A percentile compares a stretch with the other conserved stretches of the same genome.
These are phyloP conservation scores for Arthromyces matolae DNA, from an alignment of 768 basidiomycete genomes.

Conservation along the genomic window DNA sequence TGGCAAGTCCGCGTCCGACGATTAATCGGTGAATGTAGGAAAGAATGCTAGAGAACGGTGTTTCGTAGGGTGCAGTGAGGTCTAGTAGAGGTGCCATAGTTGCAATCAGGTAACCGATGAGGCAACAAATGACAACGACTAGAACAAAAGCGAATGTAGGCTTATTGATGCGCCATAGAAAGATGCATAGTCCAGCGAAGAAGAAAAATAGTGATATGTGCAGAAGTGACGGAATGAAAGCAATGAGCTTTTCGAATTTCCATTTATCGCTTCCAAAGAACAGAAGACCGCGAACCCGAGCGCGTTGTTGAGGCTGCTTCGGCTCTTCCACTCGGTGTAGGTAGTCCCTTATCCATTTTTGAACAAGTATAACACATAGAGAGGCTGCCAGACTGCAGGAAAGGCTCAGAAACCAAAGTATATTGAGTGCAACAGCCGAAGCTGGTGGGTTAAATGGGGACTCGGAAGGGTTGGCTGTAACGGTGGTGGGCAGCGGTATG, in stretches of 20 bases:
- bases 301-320: neutral
- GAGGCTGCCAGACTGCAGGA: constrained; percentile 22
- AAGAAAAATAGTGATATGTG: constrained; percentile 6
- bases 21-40: neutral
- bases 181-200: constrained; percentile 1
- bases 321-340: neutral
- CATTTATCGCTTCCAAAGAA: neutral
- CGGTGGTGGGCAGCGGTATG: neutral
- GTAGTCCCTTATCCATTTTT: constrained; percentile 5
- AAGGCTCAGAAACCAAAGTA: constrained; percentile 29
- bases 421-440: constrained; percentile 23
- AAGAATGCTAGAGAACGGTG: neutral
- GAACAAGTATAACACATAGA: constrained; percentile 21
- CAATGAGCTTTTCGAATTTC: neutral
- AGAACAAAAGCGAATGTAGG: neutral
- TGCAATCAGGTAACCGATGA: neutral
- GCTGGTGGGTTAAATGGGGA: constrained; percentile 16
- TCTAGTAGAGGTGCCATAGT: constrained; percentile 7
- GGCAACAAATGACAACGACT: neutral
- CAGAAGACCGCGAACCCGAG: neutral
- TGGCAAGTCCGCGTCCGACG: neutral
- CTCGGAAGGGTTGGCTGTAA: neutral
- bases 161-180: neutral
- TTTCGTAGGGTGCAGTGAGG: constrained; percentile 2
- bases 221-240: constrained; percentile 1